These are phyloP conservation scores for Strobilomyces confusus DNA, from an alignment of 768 basidiomycete genomes.

Conservation along the genomic window DNA sequence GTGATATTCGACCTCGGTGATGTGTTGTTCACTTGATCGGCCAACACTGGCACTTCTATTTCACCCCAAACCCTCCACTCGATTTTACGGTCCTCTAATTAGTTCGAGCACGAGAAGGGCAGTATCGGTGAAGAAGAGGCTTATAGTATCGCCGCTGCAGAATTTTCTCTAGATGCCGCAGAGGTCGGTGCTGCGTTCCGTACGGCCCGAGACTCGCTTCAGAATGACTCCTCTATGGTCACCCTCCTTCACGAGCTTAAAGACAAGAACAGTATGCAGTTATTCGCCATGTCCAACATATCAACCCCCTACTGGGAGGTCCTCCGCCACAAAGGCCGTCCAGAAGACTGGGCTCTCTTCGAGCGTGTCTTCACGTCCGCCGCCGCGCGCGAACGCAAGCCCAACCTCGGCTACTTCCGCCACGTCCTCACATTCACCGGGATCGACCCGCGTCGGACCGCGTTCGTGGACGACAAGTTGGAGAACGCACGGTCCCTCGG, in stretches of 20 bases:
- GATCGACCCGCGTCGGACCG: constrained; percentile 17
- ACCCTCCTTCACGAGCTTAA: constrained; percentile 15
- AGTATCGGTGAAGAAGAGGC: constrained; percentile 12
- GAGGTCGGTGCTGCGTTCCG: constrained; percentile 10
- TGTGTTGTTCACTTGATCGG: constrained; percentile 22
- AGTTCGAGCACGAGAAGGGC: constrained; percentile 25
- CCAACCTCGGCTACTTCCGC: constrained; percentile 17
- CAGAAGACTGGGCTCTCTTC: constrained; percentile 20
- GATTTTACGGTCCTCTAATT: constrained; percentile 14
- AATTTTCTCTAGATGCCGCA: constrained; percentile 16
- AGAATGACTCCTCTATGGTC: constrained; percentile 12
- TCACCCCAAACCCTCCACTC: constrained; percentile 6
- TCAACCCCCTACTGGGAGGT: constrained; percentile 20
- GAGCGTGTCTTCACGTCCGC: constrained; percentile 21
- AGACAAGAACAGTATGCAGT: neutral
- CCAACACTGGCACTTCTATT: constrained; percentile 12
- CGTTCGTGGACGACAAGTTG: constrained; percentile 22
- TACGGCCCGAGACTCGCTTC: constrained; percentile 6
- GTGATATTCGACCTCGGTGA: constrained; percentile 22
- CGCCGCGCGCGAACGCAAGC: constrained; percentile 14
- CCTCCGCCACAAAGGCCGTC: constrained; percentile 10
- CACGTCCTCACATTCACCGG: constrained; percentile 15
- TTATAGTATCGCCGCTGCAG: constrained; percentile 2
- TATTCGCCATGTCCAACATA: constrained; percentile 24
- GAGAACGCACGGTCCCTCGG: constrained; percentile 22